Base-by-base conservation (phyloP, 352 stramenopile species). In the Phytophthora aleatoria region DNA sequence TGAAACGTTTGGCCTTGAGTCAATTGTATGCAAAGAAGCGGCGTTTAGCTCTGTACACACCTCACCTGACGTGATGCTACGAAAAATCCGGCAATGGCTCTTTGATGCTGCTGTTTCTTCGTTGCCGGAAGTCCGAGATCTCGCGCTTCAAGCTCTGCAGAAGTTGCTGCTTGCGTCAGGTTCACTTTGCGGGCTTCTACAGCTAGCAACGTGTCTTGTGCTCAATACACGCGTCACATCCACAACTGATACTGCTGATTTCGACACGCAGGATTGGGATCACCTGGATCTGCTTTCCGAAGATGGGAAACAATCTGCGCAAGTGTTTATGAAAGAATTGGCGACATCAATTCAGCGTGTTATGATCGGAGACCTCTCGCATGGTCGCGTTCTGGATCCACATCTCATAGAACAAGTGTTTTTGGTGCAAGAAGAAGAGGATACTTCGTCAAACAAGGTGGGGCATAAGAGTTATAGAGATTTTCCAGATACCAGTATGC, bases 171-270 rank as follows among this genome's bases (percentile, higher is more conserved):
- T 96, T 6, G 81, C 84, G 28, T 94, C 83, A 10, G 88, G 88
- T 11, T 96, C 88, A 3, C 69, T 96, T 9, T 95, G 87, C 53
- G 83, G 83, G 5, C 63, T 96, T 6, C 31, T 96, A 16, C 79
- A 92, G 24, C 43, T 96, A 6, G 80, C 83, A n/a, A 79, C 73
- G 1, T 77, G 68, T 3, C 61, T 96, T 6, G 54, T 94, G 15
- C 52, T 92, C n/a, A 91, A 91, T 58, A 54, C 76, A 15, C 43
- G 26, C 36, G 27, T 43, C 55, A 35, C 11, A 31, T 36, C 48
- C n/a, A 60, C 30, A 9, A 41, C n/a, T 35, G 28, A n/a, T 13
- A 39, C 43, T 39, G 52, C 53, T 35, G 27, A 56, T 3, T 67
- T 85, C 47, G 59, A 83, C 41, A 73, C 68, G 20, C 67, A 79